Evolutionary conservation across 1,139 yeast species (phyloP).

Genomic region (Schwanniomyces etchellsii): DNA sequence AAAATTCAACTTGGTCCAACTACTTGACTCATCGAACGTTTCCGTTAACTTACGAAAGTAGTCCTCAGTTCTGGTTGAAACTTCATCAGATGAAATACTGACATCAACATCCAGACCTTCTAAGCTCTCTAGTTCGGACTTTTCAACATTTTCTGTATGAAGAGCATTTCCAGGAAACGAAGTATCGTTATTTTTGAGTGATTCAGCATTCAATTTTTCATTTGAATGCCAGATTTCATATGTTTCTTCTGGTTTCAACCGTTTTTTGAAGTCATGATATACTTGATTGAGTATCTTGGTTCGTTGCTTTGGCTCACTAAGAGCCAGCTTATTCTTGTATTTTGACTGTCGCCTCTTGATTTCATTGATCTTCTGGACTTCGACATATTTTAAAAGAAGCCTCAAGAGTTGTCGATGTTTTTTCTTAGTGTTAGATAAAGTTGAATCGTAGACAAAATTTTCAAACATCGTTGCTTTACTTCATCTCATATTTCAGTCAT

Average conservation of each 20-base stretch:
- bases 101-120: constrained; percentile 8
- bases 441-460: constrained; percentile 11
- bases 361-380: not conserved
- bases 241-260: constrained; percentile 29
- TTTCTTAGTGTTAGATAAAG: constrained; percentile 9
- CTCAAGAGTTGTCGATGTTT: constrained; percentile 10
- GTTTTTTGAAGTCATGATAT: constrained; percentile 11
- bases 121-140: constrained; percentile 5
- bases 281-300: constrained; percentile 11
- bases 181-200: constrained; percentile 3
- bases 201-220: constrained; percentile 10
- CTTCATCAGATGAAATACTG: not conserved
- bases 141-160: constrained; percentile 8
- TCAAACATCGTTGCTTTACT: constrained; percentile 19
- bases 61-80: constrained; percentile 5
- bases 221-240: constrained; percentile 33
- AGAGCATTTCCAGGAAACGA: constrained; percentile 4
- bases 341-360: no score
- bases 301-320: constrained; percentile 6
- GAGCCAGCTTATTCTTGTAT: constrained; percentile 5
- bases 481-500: no score
- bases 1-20: constrained; percentile 19
- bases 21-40: constrained; percentile 16
- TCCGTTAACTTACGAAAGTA: constrained; percentile 11
- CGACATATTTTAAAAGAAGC: constrained; percentile 14